phyloP scores from a whole-genome alignment of 2,329 filamentous ascomycete genomes.

The Paraphoma sp. region DNA sequence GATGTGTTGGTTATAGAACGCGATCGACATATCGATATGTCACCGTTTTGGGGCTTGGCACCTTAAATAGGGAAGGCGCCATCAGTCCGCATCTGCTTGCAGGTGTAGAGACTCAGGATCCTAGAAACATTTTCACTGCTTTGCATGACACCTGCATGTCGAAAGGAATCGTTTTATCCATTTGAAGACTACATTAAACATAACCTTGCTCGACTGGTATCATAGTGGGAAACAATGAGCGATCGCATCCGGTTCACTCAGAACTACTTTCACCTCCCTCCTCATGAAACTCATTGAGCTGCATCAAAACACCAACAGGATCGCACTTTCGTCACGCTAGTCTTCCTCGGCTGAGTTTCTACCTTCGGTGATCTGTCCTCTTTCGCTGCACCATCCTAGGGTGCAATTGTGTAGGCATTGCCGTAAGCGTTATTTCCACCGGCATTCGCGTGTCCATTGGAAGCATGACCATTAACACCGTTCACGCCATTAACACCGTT shows the following conservation, averaged over 20 bases:
- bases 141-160: no score
- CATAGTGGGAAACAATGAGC: background rate
- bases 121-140: no score
- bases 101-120: background rate
- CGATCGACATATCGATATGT: background rate
- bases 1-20: background rate
- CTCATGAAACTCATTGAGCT: background rate
- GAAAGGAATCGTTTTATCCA: background rate
- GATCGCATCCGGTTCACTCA: background rate
- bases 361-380: background rate
- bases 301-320: no score
- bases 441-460: slow-evolving; percentile 18
- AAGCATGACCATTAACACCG: slow-evolving; percentile 9
- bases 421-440: slow-evolving; percentile 15
- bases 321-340: no score
- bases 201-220: background rate
- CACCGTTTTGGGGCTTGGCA: background rate
- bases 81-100: background rate
- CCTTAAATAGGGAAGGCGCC: background rate
- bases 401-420: slow-evolving; percentile 23
- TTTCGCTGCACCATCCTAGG: slow-evolving; percentile 4
- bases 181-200: background rate
- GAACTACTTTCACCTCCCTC: background rate
- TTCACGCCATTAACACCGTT: slow-evolving; percentile 14
- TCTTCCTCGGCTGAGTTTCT: background rate